phyloP scores from a whole-genome alignment of 768 basidiomycete species.

The Postia placenta region DNA sequence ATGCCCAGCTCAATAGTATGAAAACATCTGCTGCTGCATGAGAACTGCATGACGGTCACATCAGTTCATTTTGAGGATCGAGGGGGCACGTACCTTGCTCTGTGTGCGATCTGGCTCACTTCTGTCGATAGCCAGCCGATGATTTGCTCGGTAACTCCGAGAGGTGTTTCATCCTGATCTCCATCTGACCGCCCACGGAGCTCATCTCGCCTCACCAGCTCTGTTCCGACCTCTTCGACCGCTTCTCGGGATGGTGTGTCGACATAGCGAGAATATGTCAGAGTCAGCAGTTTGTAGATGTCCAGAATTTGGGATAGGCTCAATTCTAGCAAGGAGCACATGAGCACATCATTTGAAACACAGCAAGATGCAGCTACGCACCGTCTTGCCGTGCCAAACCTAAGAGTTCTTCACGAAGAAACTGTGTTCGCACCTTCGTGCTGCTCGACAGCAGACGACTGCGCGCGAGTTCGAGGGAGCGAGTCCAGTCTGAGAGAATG shows the following conservation, averaged over 20 bases:
- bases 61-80: neutral
- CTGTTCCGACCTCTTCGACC: conserved; percentile 60
- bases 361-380: conserved; percentile 25
- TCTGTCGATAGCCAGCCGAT: conserved; percentile 74
- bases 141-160: conserved; percentile 65
- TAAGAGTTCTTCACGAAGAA: conserved; percentile 56
- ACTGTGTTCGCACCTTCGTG: conserved; percentile 49
- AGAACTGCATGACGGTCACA: conserved; percentile 8
- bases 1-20: conserved; percentile 68
- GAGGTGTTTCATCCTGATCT: conserved; percentile 34
- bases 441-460: conserved; percentile 41
- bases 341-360: too few relatives aligned
- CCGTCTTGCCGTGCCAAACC: conserved; percentile 54
- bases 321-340: conserved; percentile 44
- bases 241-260: conserved; percentile 67
- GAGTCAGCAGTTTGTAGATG: conserved; percentile 64
- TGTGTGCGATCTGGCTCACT: conserved; percentile 49
- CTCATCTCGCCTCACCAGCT: conserved; percentile 60
- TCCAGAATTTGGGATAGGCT: conserved; percentile 56
- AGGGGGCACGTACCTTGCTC: conserved; percentile 44
- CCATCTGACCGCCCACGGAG: conserved; percentile 36
- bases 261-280: conserved; percentile 75
- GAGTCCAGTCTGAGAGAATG: conserved; percentile 49
- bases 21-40: conserved; percentile 56
- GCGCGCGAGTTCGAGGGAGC: conserved; percentile 49